Evolutionary conservation across 345 rosid species (phyloP).

Genomic region (Kandelia obovata): DNA sequence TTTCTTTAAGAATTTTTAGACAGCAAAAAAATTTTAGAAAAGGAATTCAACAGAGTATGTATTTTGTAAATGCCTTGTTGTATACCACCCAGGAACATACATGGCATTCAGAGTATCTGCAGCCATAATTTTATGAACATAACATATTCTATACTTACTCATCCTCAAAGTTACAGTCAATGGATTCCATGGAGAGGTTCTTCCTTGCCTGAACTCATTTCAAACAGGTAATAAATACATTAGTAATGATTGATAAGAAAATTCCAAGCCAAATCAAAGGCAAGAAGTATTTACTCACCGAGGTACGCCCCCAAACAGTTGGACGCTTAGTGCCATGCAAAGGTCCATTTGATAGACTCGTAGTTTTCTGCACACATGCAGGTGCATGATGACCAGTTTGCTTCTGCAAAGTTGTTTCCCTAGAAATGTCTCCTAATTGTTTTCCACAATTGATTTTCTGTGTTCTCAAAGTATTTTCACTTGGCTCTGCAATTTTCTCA

Average conservation of each 20-base stretch:
- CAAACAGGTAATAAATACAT: neutral
- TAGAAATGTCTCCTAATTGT: conserved; percentile 19
- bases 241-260: neutral
- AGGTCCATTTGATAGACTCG: conserved; percentile 38
- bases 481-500: conserved; percentile 26
- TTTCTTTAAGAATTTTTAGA: neutral
- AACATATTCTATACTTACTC: conserved; percentile 55
- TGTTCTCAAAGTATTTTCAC: conserved; percentile 13
- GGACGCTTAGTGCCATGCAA: conserved; percentile 32
- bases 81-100: neutral
- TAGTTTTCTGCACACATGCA: conserved; percentile 36
- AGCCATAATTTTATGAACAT: conserved; percentile 7
- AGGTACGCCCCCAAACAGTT: conserved; percentile 54
- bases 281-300: conserved; percentile 52
- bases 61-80: neutral
- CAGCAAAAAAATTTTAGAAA: no score
- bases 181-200: conserved; percentile 76
- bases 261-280: conserved; percentile 4
- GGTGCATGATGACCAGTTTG: conserved; percentile 24
- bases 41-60: neutral
- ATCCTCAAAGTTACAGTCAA: conserved; percentile 47
- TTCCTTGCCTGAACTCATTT: conserved; percentile 58
- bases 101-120: neutral
- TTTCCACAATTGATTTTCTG: conserved; percentile 29
- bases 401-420: conserved; percentile 29